Conservation (phyloP, 2,329 filamentous ascomycete species). For the Purpureocillium lavendulum region DNA sequence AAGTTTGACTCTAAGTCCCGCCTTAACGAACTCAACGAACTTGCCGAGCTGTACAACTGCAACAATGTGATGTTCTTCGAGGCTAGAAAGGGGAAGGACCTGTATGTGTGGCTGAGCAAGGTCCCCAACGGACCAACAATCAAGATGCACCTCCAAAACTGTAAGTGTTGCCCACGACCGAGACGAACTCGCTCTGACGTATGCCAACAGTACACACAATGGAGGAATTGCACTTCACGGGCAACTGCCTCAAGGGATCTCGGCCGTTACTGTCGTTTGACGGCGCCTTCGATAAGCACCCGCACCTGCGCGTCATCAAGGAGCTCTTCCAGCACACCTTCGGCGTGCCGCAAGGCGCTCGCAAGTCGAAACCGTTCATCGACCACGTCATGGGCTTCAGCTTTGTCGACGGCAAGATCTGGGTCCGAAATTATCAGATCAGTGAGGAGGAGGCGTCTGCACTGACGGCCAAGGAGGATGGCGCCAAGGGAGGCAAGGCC, state of each 20-base stretch:
- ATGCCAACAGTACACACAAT: constrained; percentile 73
- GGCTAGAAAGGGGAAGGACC: constrained; percentile 85
- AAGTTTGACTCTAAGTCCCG: constrained; percentile 97
- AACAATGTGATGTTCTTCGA: constrained; percentile 95
- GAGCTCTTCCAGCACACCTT: constrained; percentile 87
- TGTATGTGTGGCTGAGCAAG: constrained; percentile 90
- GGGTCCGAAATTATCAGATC: constrained; percentile 93
- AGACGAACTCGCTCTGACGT: constrained; percentile 13
- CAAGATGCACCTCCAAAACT: constrained; percentile 70
- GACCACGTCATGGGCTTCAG: constrained; percentile 94
- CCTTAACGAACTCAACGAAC: constrained; percentile 71
- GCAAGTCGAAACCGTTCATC: constrained; percentile 91
- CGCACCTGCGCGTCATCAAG: constrained; percentile 75
- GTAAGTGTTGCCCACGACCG: constrained; percentile 29
- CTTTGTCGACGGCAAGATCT: constrained; percentile 86
- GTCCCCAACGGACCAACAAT: constrained; percentile 62
- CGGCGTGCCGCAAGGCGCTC: constrained; percentile 78
- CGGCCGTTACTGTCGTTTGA: constrained; percentile 90
- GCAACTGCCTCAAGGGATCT: constrained; percentile 92
- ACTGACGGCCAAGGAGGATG: constrained; percentile 28
- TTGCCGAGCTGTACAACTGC: constrained; percentile 74
- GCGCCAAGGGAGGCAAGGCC: constrained; percentile 32
- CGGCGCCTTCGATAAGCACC: constrained; percentile 70
- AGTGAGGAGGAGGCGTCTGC: constrained; percentile 66
- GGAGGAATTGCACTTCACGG: constrained; percentile 93